These are phyloP conservation scores for Crithidia acanthocephali DNA, from an alignment of 208 protist genomes.

Conservation along the genomic window DNA sequence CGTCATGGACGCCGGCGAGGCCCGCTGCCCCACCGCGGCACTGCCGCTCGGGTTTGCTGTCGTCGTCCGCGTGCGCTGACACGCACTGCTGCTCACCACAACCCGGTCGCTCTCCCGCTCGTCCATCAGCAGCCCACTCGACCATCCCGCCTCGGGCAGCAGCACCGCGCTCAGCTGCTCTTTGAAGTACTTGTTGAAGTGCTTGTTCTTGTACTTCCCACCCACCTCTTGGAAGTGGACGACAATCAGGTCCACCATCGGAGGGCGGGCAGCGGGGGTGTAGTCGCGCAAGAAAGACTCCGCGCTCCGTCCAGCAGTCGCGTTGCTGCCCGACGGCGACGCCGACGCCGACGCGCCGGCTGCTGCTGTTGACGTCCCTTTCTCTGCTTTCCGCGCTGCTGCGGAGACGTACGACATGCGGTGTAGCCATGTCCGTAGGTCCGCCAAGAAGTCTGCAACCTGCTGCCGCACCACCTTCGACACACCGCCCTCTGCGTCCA, in stretches of 20 bases:
- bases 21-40: not conserved
- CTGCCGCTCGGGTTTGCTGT: not conserved
- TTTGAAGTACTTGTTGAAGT: conserved; percentile 61
- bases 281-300: conserved; percentile 29
- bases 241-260: conserved; percentile 80
- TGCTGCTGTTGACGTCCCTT: not conserved
- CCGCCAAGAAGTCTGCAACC: conserved; percentile 56
- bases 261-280: conserved; percentile 33
- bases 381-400: conserved; percentile 20
- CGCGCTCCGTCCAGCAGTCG: not conserved
- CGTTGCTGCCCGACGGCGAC: not conserved
- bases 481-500: conserved; percentile 14
- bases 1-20: conserved; percentile 5
- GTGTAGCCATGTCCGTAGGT: conserved; percentile 67
- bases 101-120: conserved; percentile 22
- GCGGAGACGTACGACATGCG: conserved; percentile 40
- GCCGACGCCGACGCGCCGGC: not conserved
- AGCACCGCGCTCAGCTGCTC: conserved; percentile 41
- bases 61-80: not conserved
- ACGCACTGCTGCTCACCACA: conserved; percentile 20
- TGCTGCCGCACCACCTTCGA: conserved; percentile 19
- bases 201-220: conserved; percentile 58
- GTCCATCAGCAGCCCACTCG: conserved; percentile 78
- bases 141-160: conserved; percentile 79
- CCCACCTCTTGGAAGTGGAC: conserved; percentile 88